phyloP scores from a whole-genome alignment of 306 rosid genomes.

The Malus fusca region DNA sequence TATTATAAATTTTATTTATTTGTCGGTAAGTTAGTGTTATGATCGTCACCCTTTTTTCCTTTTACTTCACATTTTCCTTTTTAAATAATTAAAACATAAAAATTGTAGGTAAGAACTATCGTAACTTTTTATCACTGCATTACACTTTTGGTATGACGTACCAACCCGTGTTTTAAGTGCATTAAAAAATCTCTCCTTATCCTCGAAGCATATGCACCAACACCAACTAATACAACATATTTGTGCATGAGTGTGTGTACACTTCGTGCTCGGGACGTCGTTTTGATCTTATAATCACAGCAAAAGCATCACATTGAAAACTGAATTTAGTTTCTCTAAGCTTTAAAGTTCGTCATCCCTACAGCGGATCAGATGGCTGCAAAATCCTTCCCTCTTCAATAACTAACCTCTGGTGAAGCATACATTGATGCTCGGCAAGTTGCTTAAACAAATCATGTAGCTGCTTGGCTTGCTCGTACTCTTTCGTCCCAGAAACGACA shows the following conservation, averaged over 20 bases:
- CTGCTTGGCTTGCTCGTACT: constrained; percentile 36
- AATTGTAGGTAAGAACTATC: too few species aligned
- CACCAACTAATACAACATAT: not conserved
- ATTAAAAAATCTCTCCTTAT: not conserved
- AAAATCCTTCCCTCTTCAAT: constrained; percentile 35
- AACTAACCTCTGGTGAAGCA: constrained; percentile 37
- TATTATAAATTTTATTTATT: too few species aligned
- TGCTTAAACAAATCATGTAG: constrained; percentile 32
- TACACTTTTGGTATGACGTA: too few species aligned
- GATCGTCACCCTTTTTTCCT: too few species aligned
- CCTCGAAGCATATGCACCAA: not conserved
- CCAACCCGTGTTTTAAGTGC: too few species aligned
- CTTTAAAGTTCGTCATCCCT: not conserved
- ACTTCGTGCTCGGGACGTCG: not conserved
- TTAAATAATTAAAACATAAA: too few species aligned
- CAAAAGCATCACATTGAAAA: too few species aligned
- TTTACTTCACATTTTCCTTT: too few species aligned
- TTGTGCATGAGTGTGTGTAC: not conserved
- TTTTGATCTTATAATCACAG: too few species aligned
- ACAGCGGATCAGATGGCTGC: not conserved
- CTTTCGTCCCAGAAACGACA: constrained; percentile 33
- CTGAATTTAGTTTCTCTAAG: not conserved
- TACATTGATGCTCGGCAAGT: constrained; percentile 36
- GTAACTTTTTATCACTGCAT: too few species aligned
- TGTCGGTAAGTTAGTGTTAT: too few species aligned